Evolutionary conservation across 495 filamentous ascomycete genomes (phyloP).

Genomic region (Tuber brumale): DNA sequence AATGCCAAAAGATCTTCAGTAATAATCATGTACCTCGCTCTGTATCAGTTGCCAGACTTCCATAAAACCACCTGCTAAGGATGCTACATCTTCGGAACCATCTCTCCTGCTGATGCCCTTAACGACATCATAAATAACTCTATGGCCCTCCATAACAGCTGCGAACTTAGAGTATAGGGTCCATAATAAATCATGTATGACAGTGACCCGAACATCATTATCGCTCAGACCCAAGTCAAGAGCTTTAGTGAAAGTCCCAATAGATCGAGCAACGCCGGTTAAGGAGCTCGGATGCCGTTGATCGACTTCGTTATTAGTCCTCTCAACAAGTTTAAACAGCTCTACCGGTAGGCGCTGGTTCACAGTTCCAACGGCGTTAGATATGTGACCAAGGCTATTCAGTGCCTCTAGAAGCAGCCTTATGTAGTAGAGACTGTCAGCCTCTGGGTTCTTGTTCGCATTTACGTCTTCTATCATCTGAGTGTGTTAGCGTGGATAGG

Average conservation of each 20-base stretch:
- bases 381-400: constrained; percentile 77
- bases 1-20: background rate
- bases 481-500: constrained; percentile 11
- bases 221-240: constrained; percentile 59
- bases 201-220: constrained; percentile 65
- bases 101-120: constrained; percentile 70
- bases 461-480: constrained; percentile 67
- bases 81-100: constrained; percentile 54
- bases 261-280: constrained; percentile 39
- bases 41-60: constrained; percentile 76
- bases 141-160: constrained; percentile 90
- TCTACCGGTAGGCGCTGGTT: constrained; percentile 92
- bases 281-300: constrained; percentile 74
- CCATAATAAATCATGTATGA: constrained; percentile 82
- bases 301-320: constrained; percentile 88
- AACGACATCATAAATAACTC: constrained; percentile 85
- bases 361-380: constrained; percentile 77
- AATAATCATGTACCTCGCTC: constrained; percentile 55
- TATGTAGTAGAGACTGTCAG: constrained; percentile 89
- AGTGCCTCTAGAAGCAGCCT: constrained; percentile 79
- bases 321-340: constrained; percentile 86
- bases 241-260: constrained; percentile 53
- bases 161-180: constrained; percentile 95
- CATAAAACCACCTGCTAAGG: constrained; percentile 39
- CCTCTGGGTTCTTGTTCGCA: constrained; percentile 81